Conservation (phyloP, 2,329 filamentous ascomycete species). For the Hirsutella minnesotensis region DNA sequence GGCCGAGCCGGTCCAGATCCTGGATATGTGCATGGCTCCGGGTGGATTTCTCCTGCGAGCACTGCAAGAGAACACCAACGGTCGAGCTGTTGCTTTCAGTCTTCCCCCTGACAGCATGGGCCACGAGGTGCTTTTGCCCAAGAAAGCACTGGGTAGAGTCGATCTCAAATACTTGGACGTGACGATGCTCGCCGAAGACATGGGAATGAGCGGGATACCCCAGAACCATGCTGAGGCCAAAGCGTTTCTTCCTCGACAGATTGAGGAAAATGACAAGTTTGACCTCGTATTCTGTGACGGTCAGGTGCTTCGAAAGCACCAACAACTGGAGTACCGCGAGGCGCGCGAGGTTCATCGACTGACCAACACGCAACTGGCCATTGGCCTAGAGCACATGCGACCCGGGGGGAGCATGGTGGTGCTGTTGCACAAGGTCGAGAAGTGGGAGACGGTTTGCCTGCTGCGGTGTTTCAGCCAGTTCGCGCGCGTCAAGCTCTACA, state of each 20-base stretch:
- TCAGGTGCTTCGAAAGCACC: slow-evolving; percentile 29
- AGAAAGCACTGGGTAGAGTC: slow-evolving; percentile 4
- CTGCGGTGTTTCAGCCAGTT: slow-evolving; percentile 30
- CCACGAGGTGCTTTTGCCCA: slow-evolving; percentile 20
- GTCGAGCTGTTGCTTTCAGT: slow-evolving; percentile 23
- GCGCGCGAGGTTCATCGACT: slow-evolving; percentile 24
- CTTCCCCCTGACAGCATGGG: slow-evolving; percentile 28
- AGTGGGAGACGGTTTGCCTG: slow-evolving; percentile 21
- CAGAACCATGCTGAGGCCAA: slow-evolving; percentile 13
- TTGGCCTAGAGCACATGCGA: slow-evolving; percentile 32
- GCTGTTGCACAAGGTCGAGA: slow-evolving; percentile 36
- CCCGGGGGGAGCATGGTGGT: slow-evolving; percentile 37
- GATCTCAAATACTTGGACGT: slow-evolving; percentile 27
- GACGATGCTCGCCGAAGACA: slow-evolving; percentile 37
- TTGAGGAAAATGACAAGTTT: slow-evolving; percentile 17
- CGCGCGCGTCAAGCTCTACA: slow-evolving; percentile 28
- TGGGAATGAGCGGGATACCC: slow-evolving; percentile 22
- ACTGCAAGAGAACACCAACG: slow-evolving; percentile 20
- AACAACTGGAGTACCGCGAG: slow-evolving; percentile 18
- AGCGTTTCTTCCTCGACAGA: slow-evolving; percentile 12
- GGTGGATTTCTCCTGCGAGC: slow-evolving; percentile 35
- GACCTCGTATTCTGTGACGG: slow-evolving; percentile 36
- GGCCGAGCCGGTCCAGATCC: slow-evolving; percentile 15
- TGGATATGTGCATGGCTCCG: slow-evolving; percentile 45
- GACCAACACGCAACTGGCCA: slow-evolving; percentile 24